phyloP scores from a whole-genome alignment of 148 eudicot species.

The Salicornia ramosissima region DNA sequence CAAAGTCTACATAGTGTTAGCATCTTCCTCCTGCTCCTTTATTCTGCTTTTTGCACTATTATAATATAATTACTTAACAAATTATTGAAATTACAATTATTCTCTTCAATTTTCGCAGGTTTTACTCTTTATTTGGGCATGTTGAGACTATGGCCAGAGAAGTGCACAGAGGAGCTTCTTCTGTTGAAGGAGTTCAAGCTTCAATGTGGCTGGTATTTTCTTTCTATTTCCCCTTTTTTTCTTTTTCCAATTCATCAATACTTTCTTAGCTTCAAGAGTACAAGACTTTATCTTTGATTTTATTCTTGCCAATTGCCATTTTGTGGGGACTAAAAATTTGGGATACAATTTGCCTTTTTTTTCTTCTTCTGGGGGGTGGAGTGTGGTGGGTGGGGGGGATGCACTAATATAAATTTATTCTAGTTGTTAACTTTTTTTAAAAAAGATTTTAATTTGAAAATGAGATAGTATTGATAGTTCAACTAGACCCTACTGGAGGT shows the following conservation, averaged over 20 bases:
- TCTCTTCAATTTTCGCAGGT: conserved; percentile 29
- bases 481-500: too few species aligned
- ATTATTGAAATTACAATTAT: background rate
- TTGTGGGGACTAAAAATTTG: background rate
- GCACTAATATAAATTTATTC: background rate
- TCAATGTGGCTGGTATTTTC: conserved; percentile 61
- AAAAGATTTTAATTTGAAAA: too few species aligned
- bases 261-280: background rate
- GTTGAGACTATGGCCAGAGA: conserved; percentile 70
- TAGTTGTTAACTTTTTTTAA: background rate
- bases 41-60: background rate
- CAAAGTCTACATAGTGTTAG: conserved; percentile 62
- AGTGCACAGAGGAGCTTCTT: conserved; percentile 55
- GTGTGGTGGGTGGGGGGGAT: too few species aligned
- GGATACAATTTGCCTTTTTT: background rate
- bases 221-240: background rate
- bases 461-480: too few species aligned
- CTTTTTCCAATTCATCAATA: background rate
- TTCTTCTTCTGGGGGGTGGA: too few species aligned
- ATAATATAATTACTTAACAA: background rate
- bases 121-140: conserved; percentile 61
- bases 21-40: background rate
- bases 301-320: background rate
- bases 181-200: conserved; percentile 74
- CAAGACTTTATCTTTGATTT: background rate